Conservation (phyloP, 768 basidiomycete genomes). For the Boletus rufocinnamomeus region DNA sequence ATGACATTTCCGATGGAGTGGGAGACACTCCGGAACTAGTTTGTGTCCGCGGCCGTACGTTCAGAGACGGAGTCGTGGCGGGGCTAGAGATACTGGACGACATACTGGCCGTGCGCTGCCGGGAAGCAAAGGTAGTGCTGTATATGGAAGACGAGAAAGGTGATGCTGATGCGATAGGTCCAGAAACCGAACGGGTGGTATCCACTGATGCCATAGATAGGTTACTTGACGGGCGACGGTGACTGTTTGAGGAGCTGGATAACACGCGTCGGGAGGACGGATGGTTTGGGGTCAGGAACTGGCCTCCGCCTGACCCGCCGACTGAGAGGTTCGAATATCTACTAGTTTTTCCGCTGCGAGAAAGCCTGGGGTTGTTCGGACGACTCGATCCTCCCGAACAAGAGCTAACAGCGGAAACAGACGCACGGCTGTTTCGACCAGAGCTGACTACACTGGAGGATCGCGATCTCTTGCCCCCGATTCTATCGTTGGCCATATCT, state of each 20-base stretch:
- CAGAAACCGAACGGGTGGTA: conserved; percentile 69
- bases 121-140: conserved; percentile 76
- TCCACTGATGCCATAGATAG: conserved; percentile 46
- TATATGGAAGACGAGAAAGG: conserved; percentile 42
- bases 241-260: conserved; percentile 48
- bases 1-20: conserved; percentile 59
- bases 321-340: conserved; percentile 36
- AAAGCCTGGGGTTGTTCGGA: conserved; percentile 9
- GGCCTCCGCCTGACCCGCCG: conserved; percentile 38
- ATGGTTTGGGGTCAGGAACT: conserved; percentile 48
- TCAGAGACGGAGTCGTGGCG: conserved; percentile 34
- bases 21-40: conserved; percentile 57
- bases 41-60: conserved; percentile 42
- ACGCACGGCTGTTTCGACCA: conserved; percentile 57
- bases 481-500: conserved; percentile 75
- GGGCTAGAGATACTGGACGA: conserved; percentile 44
- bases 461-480: conserved; percentile 62
- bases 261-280: conserved; percentile 48
- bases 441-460: conserved; percentile 68
- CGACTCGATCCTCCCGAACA: conserved; percentile 23
- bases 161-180: conserved; percentile 51
- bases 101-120: conserved; percentile 76
- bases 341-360: conserved; percentile 29
- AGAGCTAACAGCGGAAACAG: conserved; percentile 44
- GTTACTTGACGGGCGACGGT: conserved; percentile 58